Base-by-base conservation (phyloP, 495 filamentous ascomycete genomes). In the Annulohypoxylon moriforme region DNA sequence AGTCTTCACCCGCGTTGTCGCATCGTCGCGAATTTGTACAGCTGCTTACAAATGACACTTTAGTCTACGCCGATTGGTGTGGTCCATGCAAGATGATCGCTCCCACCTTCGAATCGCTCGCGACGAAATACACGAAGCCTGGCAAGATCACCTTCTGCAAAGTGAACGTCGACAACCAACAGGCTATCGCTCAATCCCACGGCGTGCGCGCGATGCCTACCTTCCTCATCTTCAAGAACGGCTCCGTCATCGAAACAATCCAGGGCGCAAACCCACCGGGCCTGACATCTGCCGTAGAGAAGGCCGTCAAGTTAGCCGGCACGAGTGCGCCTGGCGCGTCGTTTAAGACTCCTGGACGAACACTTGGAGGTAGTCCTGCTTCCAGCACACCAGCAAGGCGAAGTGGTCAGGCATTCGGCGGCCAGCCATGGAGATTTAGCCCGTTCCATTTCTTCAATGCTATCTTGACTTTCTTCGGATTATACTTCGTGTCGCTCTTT, bases 191-290 rank as follows among this genome's bases (percentile, higher is more conserved):
- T 10, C 72, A 81, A 46, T 74, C 79, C 67, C 89, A 89, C 72
- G 75, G 80, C 59, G 84, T 91, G 40, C 75, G 78, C 71, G 90
- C 89, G 25, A 89, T 93, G 87, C 94, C 94, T 1, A 97, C 94
- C 52, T 97, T 98, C 83, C 85, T 97, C 64, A 86, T 97, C 69
- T 91, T 98, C 83, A 91, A 94, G 79, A 88, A 88, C 72, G 89
- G 91, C 66, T 83, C 86, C 63, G 87, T 91, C 57, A 87, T 88
- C 63, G 84, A 91, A 47, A 93, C 90, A 29, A 88, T 98, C 64
- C 85, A 85, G 65, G 96, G 96, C 76, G 94, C 94, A 31, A 89
- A 97, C 81, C 86, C 88, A 1, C 82, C 86, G 14, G 88, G 89
- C 65, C 87, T 99, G 18, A 91, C 88, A 68, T 84, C 89, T 57